Conservation (phyloP, 2,329 filamentous ascomycete species). For the Fusarium keratoplasticum region DNA sequence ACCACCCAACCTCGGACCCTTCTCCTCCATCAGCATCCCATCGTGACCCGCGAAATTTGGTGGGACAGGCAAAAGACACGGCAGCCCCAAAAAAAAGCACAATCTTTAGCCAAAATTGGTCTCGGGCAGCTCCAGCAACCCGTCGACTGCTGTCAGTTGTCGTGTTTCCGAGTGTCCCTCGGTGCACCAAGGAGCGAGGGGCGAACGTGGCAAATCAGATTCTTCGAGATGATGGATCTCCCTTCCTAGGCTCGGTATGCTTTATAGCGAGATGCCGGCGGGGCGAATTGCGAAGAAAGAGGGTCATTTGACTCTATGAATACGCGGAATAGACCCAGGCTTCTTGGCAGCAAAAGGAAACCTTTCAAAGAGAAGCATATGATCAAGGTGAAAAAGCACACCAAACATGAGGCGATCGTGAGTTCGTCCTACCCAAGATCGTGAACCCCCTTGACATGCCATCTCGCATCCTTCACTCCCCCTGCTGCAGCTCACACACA, state of each 20-base stretch:
- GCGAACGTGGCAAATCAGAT: conserved; percentile 10
- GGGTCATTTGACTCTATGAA: background rate
- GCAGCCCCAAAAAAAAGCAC: conserved; percentile 1
- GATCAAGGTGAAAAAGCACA: background rate
- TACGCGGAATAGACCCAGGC: background rate
- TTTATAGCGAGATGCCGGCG: conserved; percentile 43
- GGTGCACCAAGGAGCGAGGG: conserved; percentile 16
- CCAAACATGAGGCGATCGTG: background rate
- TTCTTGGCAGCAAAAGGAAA: background rate
- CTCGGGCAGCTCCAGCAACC: background rate
- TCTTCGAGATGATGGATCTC: conserved; percentile 10
- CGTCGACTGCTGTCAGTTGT: conserved; percentile 9
- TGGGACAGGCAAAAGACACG: conserved; percentile 9
- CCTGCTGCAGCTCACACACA: background rate
- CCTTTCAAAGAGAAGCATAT: background rate
- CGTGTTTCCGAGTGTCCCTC: background rate
- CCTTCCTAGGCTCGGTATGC: conserved; percentile 31
- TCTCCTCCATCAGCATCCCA: conserved; percentile 26
- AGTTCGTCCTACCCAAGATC: conserved; percentile 1
- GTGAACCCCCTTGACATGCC: background rate
- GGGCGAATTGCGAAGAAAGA: conserved; percentile 15
- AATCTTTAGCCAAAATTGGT: conserved; percentile 3
- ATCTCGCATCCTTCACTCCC: background rate
- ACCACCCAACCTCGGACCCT: conserved; percentile 15
- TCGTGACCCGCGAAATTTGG: conserved; percentile 32